phyloP scores from a whole-genome alignment of 2,329 filamentous ascomycete species.

The Trichoderma sp. region DNA sequence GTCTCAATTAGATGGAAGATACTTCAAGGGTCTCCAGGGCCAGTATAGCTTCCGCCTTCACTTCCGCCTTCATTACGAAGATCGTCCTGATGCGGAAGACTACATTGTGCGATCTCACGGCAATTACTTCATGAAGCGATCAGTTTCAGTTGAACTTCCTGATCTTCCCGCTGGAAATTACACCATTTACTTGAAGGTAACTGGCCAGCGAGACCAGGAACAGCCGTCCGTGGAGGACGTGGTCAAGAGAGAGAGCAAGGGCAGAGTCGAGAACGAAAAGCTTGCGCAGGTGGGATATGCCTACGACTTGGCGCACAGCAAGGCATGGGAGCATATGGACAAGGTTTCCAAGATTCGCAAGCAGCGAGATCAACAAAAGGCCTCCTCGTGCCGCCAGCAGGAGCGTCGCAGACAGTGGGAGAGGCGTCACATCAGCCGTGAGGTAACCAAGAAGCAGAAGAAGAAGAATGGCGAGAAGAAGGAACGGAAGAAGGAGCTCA shows the following conservation, averaged over 20 bases:
- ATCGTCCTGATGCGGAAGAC: slow-evolving; percentile 51
- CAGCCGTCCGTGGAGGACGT: slow-evolving; percentile 53
- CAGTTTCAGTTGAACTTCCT: slow-evolving; percentile 55
- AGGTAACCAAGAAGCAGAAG: slow-evolving; percentile 41
- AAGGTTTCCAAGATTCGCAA: slow-evolving; percentile 49
- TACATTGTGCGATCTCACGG: slow-evolving; percentile 59
- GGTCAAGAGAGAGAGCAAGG: slow-evolving; percentile 48
- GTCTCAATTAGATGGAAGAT: slow-evolving; percentile 59
- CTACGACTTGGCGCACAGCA: slow-evolving; percentile 59
- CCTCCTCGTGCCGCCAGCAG: slow-evolving; percentile 43
- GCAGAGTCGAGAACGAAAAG: slow-evolving; percentile 53
- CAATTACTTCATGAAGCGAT: slow-evolving; percentile 56
- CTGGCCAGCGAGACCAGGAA: slow-evolving; percentile 45
- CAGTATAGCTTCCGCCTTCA: slow-evolving; percentile 53
- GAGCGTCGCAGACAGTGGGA: slow-evolving; percentile 50
- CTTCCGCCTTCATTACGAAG: slow-evolving; percentile 49
- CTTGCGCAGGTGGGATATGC: slow-evolving; percentile 55
- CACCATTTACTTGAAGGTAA: slow-evolving; percentile 54
- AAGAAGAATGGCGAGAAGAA: slow-evolving; percentile 40
- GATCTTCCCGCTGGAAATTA: slow-evolving; percentile 56
- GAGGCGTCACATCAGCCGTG: slow-evolving; percentile 43
- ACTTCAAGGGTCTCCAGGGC: slow-evolving; percentile 59
- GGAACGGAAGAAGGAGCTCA: slow-evolving; percentile 27
- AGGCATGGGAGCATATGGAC: slow-evolving; percentile 50
- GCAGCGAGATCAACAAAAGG: slow-evolving; percentile 48